Conservation (phyloP, 169 alveolate genomes). For the Blepharisma undulans region DNA sequence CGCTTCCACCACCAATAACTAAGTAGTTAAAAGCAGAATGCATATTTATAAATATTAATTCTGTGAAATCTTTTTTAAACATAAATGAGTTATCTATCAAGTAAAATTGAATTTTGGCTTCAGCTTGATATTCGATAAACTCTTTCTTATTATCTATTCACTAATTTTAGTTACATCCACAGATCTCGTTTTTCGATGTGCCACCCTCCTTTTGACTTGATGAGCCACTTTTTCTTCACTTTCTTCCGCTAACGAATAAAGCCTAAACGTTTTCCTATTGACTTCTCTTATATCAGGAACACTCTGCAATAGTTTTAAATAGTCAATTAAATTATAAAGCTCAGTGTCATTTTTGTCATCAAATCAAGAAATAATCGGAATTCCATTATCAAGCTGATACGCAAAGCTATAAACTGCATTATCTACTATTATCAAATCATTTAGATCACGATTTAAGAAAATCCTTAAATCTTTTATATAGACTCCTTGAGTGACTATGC, state of each 20-base stretch:
- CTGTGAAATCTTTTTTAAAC: neutral
- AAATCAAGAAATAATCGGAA: conserved; percentile 74
- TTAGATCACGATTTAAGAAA: conserved; percentile 72
- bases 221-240: neutral
- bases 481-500: conserved; percentile 64
- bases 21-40: conserved; percentile 54
- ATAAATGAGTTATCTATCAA: too few species aligned
- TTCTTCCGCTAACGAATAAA: neutral
- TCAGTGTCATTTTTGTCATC: conserved; percentile 82
- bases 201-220: neutral
- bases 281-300: conserved; percentile 76
- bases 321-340: conserved; percentile 65
- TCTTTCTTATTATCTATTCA: neutral
- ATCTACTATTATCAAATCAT: conserved; percentile 80
- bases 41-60: neutral
- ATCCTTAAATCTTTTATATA: conserved; percentile 84
- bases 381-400: conserved; percentile 83
- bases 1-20: conserved; percentile 88
- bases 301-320: conserved; percentile 55
- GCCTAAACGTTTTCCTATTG: conserved; percentile 55
- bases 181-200: neutral
- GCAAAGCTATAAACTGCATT: conserved; percentile 86
- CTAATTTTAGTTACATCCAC: neutral
- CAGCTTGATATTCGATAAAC: too few species aligned
- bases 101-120: too few species aligned